A percentile compares a stretch with the other conserved stretches of the same genome.
Conservation (phyloP, 345 rosid species). For the Eucalyptus pumila region DNA sequence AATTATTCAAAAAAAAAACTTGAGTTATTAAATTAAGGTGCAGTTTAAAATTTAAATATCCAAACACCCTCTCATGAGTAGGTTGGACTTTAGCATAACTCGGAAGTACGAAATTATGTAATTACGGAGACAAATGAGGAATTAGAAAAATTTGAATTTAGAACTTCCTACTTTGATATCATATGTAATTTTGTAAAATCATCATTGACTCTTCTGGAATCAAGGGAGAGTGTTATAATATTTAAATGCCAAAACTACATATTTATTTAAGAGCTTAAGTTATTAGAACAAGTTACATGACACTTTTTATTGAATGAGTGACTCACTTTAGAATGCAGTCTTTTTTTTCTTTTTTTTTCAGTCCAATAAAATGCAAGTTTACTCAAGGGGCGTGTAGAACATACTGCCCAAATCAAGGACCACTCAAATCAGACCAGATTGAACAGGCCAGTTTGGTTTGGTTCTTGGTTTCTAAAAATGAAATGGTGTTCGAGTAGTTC, state of each 20-base stretch:
- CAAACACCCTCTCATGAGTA: too few relatives aligned
- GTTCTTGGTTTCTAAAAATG: too few relatives aligned
- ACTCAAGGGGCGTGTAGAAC: background rate
- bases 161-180: accelerated
- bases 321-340: background rate
- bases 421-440: accelerated
- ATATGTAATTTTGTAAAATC: too few relatives aligned
- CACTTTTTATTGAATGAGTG: background rate
- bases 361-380: background rate
- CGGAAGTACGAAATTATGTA: accelerated
- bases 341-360: too few relatives aligned
- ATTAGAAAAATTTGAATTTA: background rate
- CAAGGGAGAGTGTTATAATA: background rate
- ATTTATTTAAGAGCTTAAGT: too few relatives aligned
- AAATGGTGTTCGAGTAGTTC: accelerated
- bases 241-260: too few relatives aligned
- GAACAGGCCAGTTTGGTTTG: accelerated
- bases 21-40: too few relatives aligned
- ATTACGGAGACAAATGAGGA: background rate
- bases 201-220: accelerated
- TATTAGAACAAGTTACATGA: background rate
- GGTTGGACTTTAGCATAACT: background rate
- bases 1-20: too few relatives aligned
- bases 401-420: accelerated
- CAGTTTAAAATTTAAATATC: too few relatives aligned